Base-by-base conservation (phyloP, 768 basidiomycete genomes). In the Leccinum aurantiacum region DNA sequence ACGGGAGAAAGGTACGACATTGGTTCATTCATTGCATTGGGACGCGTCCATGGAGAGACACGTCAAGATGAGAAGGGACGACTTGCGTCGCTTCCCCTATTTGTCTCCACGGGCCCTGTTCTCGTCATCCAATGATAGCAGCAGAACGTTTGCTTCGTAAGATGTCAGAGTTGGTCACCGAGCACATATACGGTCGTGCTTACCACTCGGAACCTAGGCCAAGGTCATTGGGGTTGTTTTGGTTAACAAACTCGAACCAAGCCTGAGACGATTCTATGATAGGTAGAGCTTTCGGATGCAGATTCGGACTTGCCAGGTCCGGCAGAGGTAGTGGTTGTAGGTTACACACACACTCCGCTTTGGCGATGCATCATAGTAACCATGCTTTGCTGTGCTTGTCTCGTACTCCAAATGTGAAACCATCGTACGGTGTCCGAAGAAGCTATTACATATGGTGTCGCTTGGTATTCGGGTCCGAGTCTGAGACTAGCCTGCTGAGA, bases 311-410 rank as follows among this genome's bases (percentile, higher is more conserved):
- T 41, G 38, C 11, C 31, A 11, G 38, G 38, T n/a, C 17, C 38
- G 17, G 37, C 37, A 38, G 7, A 38, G 37, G 37, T 38, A 17
- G 15, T n/a, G 9, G 41, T 44, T 44, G n/a, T 44, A 44, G n/a
- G 10, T 44, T 44, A 44, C 10, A 15, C 35, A 15, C 35, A 41
- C 38, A 41, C 8, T 15, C 9, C 38, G 8, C 38, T 17, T 41
- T 17, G 17, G 38, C 15, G 86, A 67, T 0, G 82, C 80, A 0
- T 86, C 85, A 74, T 10, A n/a, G 62, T 68, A 13, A 84, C 71
- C 4, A 41, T n/a, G n/a, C 22, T 22, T 41, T 41, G 17, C 41
- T 41, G 41, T 41, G 41, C 37, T 38, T 41, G 41, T 41, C 41
- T 41, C 41, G 41, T 41, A 41, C 41, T 41, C 41, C 41, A 41